Base-by-base conservation (phyloP, 768 basidiomycete genomes). In the Tricholoma matsutake region DNA sequence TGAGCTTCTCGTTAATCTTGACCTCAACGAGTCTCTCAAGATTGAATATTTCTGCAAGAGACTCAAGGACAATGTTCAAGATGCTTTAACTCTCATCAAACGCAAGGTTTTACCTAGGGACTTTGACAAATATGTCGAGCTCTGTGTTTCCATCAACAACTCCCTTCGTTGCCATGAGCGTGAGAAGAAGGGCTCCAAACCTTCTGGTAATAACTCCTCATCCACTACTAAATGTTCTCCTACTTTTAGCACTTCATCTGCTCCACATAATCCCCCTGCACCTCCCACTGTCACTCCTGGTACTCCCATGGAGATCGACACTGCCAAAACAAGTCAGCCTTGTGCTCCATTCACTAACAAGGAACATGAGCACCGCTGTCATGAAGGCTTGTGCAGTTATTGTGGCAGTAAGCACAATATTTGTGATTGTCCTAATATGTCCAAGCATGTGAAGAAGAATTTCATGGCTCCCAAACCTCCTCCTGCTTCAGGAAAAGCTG, bases 1-100 rank as follows among this genome's bases (percentile, higher is more conserved):
- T 3, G n/a, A 41, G n/a, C 39, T 41, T n/a, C 39, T 41, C 4
- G 39, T 41, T 8, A 16, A 75, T 20, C 56, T 76, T 4, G 64
- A 73, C 18, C 65, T 67, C 65, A 69, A 69, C 16, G 71, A 76
- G 1, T 59, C 70, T 34, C 75, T 69, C 18, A 72, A 73, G 54
- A 77, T 77, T 35, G 68, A 71, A n/a, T 52, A 64, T 35, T 76
- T 73, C 63, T 66, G 69, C 16, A 61, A 68, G 8, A 66, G 72
- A 10, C 66, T 76, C 45, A 76, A 76, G 61, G 61, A 64, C 7
- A 39, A 59, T 4, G 58, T 76, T 55, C 67, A 73, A 58, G 65
- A 68, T 37, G 63, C 64, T 13, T 59, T 73, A 14, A 45, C 65
- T 11, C 56, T 58, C 8, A 51, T 64, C 16, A 60, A 63, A 13